Base-by-base conservation (phyloP, 163 green algal species). In the Scenedesmus sp. region DNA sequence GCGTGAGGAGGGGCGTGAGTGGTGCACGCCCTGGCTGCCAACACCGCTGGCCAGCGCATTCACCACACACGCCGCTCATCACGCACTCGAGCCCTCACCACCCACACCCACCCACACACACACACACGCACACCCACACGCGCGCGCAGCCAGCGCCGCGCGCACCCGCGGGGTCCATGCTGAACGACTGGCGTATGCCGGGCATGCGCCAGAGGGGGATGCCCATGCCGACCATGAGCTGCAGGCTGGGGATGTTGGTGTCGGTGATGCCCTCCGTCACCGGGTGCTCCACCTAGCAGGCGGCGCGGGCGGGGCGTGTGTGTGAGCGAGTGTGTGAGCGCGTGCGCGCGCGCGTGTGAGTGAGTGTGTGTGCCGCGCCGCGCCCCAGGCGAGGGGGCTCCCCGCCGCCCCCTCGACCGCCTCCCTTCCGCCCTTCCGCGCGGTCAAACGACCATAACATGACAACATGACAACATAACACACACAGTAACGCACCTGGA, bases 231-330 rank as follows among this genome's bases (percentile, higher is more conserved):
- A 99, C 85, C 80, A 93, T 87, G 9, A 97, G 84, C 82, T 97
- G 92, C 50, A 85, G 89, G 31, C 93, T 88, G 34, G 96, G 96
- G 57, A 99, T 94, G 86, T 99, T 99, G 57, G 98, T 92, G 2
- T 89, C 88, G 13, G 90, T 95, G 85, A 99, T 97, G 89, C 92
- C 95, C 86, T 99, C 96, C 11, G 96, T 97, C 20, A 98, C 95
- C 1, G 95, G 95, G 80, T 98, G 95, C 88, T 98, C 94, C 60
- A 98, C 95, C 92, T 96, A 85, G 33, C 42, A 17, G 2, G 24
- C 31, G 29, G 13, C 4, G 15, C 3, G 9, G 9, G 29, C 2
- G 24, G 58, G 9, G 15, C 45, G 26, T 39, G 10, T 13, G 28
- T 36, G n/a, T 28, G 28, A 44, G 56, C 5, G n/a, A 44, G 22